Evolutionary conservation across 73 alveolate genomes (phyloP).

Genomic region (Breviolum minutum): DNA sequence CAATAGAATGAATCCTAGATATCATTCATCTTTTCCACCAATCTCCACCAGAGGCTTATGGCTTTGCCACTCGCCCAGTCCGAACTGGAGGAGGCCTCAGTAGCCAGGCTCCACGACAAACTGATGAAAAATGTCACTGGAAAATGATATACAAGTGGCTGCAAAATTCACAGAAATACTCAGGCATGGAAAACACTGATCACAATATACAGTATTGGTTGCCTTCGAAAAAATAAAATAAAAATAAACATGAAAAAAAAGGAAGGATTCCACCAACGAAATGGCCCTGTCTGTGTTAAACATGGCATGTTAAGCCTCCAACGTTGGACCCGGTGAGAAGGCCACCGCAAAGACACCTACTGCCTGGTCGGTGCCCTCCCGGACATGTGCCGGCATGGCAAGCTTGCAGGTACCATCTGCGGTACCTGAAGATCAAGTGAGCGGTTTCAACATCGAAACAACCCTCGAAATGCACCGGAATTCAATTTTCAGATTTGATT

Average conservation of each 20-base stretch:
- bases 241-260: too few relatives aligned
- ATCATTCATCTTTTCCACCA: too few relatives aligned
- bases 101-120: neutral
- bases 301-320: neutral
- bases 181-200: too few relatives aligned
- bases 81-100: slow-evolving; percentile 44
- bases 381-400: slow-evolving; percentile 81
- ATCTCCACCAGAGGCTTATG: neutral
- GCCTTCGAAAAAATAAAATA: too few relatives aligned
- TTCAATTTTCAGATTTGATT: too few relatives aligned
- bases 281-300: too few relatives aligned
- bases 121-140: neutral
- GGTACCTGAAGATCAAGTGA: neutral
- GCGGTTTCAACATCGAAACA: too few relatives aligned
- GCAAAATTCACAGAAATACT: neutral
- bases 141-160: too few relatives aligned
- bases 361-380: slow-evolving; percentile 37
- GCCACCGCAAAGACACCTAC: slow-evolving; percentile 92
- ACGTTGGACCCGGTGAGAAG: slow-evolving; percentile 81
- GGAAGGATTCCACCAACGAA: too few relatives aligned
- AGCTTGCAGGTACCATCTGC: slow-evolving; percentile 71
- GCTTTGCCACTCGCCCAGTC: slow-evolving; percentile 36
- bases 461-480: too few relatives aligned
- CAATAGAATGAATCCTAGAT: too few relatives aligned
- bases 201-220: neutral